Base-by-base conservation (phyloP, 1,139 yeast genomes). In the Pichia norvegensis region DNA sequence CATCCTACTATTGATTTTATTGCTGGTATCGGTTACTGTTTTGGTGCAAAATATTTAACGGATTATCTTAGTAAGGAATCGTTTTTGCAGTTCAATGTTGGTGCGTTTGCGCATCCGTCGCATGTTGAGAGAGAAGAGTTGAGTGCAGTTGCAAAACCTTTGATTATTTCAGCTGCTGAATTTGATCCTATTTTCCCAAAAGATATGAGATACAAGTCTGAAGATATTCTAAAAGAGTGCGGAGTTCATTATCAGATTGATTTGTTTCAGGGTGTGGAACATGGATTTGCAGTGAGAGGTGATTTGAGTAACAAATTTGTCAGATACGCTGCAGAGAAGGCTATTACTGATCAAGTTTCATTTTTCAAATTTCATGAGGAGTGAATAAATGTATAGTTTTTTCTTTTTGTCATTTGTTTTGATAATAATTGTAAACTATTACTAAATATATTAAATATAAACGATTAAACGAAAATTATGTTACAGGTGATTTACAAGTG, bases 91-190 rank as follows among this genome's bases (percentile, higher is more conserved):
- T 63, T 77, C 27, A 74, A 79, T 50, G 83, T 72, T 29, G 87
- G 76, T 55, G 94, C 90, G 10, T 63, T 76, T 49, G 92, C 90
- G 14, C 96, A 88, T 63, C 96, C 96, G 11, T 81, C 94, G 1
- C 72, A 79, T 49, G 81, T 85, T 31, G 48, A 72, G 10, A 71
- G 73, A 29, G 87, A 79, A 27, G 94, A 84, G 55, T 72, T 85
- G 43, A 74, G 69, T 42, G 76, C 70, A 3, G 63, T 86, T 52
- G 49, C 57, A 2, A 76, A 72, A 52, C 95, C 95, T 25, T 41
- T 87, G 27, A 52, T 79, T 51, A 79, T 87, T 52, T 70, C 84
- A 33, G 86, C 85, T 49, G 92, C 95, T 40, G 86, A 84, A 65
- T 63, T 56, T 13, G 97, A 88, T 61, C 46, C 58, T 0, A 67